Base-by-base conservation (phyloP, 495 filamentous ascomycete genomes). In the Penicillium psychrofluorescens region DNA sequence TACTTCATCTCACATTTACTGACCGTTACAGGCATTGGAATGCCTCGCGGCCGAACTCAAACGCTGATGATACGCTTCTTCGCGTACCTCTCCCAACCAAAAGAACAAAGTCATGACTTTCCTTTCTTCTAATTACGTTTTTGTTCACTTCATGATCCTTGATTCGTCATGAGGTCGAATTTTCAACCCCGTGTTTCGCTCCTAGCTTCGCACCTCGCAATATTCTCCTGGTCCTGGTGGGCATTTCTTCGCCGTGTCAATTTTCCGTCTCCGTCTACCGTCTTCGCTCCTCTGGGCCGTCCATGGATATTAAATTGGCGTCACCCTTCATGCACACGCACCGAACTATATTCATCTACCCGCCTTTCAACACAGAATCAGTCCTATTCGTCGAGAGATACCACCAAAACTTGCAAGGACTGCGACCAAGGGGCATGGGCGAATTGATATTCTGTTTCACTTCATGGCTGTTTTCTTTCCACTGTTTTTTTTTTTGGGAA, bases 1-100 rank as follows among this genome's bases (percentile, higher is more conserved):
- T 28, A 28, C 7, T 8, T 41, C 14, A 7, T 43, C 28, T 10
- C 11, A n/a, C n/a, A 37, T 27, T 40, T 37, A 32, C 51, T 58
- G 48, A 59, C 40, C 5, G 8, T 29, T 11, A n/a, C 46, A 74
- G 70, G 59, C 69, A 34, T 43, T 74, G 46, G 65, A 72, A 12
- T 71, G 65, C 40, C 56, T 72, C 32, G 55, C 48, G 46, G 62
- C 59, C 32, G 67, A 74, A 44, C 64, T 72, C 43, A 64, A 64
- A 43, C 66, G 63, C 40, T 61, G 58, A 53, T 70, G 49, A 66
- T 31, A 32, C 10, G 32, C 44, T 38, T 32, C 36, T 9, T 40
- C 42, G 64, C 34, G 30, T 8, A 30, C 44, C 39, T 32, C 36
- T 9, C 36, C 44, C 30, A n/a, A 32, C 44, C 40, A 42, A 29